These are phyloP conservation scores for Suzukiozyma palmioleophila DNA, from an alignment of 1,139 yeast genomes.

Conservation along the genomic window DNA sequence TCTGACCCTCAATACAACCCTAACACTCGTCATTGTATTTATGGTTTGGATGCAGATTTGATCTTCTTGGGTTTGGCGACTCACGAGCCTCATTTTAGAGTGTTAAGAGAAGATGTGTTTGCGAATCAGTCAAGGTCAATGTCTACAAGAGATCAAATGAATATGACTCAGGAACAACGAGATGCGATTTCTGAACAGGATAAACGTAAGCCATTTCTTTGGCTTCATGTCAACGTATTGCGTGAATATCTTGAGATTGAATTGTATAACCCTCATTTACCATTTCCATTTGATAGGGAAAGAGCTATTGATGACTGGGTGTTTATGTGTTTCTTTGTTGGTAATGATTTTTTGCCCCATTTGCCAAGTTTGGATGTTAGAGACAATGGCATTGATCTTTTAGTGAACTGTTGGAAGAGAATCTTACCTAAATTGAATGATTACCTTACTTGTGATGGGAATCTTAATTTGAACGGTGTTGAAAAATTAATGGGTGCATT, in stretches of 20 bases:
- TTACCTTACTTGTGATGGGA: conserved; percentile 88
- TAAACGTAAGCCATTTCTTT: conserved; percentile 79
- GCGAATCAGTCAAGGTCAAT: conserved; percentile 55
- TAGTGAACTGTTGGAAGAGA: conserved; percentile 81
- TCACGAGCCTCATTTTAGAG: conserved; percentile 95
- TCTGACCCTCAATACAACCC: conserved; percentile 84
- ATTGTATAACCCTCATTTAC: conserved; percentile 61
- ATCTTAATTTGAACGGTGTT: conserved; percentile 68
- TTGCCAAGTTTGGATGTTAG: conserved; percentile 92
- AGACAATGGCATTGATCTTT: conserved; percentile 84
- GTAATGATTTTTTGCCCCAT: conserved; percentile 97
- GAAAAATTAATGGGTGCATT: conserved; percentile 64
- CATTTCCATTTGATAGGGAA: conserved; percentile 82
- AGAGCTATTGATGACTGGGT: conserved; percentile 99
- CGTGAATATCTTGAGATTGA: conserved; percentile 88
- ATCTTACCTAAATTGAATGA: conserved; percentile 63
- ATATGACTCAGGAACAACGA: conserved; percentile 59
- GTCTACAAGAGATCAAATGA: conserved; percentile 47
- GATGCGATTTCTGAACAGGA: conserved; percentile 52
- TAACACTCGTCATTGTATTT: conserved; percentile 87
- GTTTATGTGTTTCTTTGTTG: conserved; percentile 97
- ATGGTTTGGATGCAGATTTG: conserved; percentile 97
- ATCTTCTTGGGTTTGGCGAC: conserved; percentile 93
- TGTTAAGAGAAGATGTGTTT: conserved; percentile 93
- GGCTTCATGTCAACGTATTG: conserved; percentile 86